Conservation (phyloP, 495 filamentous ascomycete genomes). For the Penicillium cinerascens region DNA sequence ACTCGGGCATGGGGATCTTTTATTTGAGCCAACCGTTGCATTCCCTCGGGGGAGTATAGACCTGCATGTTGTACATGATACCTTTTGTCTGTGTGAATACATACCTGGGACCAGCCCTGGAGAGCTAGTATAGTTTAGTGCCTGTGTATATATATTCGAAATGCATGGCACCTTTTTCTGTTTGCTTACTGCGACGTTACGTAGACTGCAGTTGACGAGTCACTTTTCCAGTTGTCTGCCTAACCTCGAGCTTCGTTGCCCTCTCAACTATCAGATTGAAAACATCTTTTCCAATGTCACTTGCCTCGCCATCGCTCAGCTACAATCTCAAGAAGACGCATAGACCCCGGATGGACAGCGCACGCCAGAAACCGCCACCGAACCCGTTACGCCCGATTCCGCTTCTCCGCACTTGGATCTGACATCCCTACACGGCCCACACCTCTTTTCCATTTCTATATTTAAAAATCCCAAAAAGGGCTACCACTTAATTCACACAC, state of each 20-base stretch:
- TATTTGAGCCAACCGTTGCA: conserved; percentile 16
- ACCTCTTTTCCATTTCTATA: background rate
- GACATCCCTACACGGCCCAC: background rate
- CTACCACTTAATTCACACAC: background rate
- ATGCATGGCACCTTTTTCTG: background rate
- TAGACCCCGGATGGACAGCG: too few relatives aligned
- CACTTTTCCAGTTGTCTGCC: background rate
- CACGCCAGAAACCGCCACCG: background rate
- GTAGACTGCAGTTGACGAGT: background rate
- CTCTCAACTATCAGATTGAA: too few relatives aligned
- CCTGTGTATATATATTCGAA: conserved; percentile 19
- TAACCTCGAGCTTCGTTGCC: background rate
- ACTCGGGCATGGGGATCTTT: conserved; percentile 10
- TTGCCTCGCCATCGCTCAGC: too few relatives aligned
- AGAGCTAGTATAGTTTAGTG: conserved; percentile 1
- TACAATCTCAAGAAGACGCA: too few relatives aligned
- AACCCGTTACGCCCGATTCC: background rate
- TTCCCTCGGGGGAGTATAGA: conserved; percentile 25
- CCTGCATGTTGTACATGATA: conserved; percentile 31
- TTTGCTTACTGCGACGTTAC: background rate
- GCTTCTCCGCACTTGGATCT: background rate
- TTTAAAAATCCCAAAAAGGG: background rate
- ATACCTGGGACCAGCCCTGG: conserved; percentile 1
- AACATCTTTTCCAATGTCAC: too few relatives aligned
- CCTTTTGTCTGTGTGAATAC: conserved; percentile 10